phyloP scores from a whole-genome alignment of 2,329 filamentous ascomycete species.

The Magnaporthiopsis incrustans region DNA sequence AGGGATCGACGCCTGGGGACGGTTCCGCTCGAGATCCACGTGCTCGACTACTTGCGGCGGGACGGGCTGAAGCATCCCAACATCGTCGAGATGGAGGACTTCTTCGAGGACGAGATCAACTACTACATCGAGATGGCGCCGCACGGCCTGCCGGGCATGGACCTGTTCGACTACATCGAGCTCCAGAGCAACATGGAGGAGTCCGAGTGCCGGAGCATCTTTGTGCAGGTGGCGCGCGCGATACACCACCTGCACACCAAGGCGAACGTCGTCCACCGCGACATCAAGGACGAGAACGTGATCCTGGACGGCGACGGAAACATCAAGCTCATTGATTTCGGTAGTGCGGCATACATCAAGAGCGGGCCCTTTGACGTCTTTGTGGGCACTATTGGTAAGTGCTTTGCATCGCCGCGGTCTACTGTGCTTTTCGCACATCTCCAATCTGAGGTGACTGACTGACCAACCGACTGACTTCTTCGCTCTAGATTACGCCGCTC shows the following conservation, averaged over 20 bases:
- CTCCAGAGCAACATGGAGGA: slow-evolving; percentile 95
- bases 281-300: slow-evolving; percentile 99
- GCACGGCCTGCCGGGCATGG: slow-evolving; percentile 93
- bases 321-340: slow-evolving; percentile 97
- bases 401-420: not conserved
- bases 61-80: slow-evolving; percentile 61
- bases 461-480: slow-evolving; percentile 6
- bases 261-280: slow-evolving; percentile 86
- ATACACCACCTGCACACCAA: slow-evolving; percentile 87
- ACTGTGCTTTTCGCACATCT: slow-evolving; percentile 1
- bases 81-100: slow-evolving; percentile 65
- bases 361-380: slow-evolving; percentile 98
- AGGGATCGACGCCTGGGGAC: slow-evolving; percentile 87
- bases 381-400: slow-evolving; percentile 90
- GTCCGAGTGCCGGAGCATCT: slow-evolving; percentile 86
- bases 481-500: slow-evolving; percentile 81
- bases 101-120: slow-evolving; percentile 75
- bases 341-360: slow-evolving; percentile 96
- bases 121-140: slow-evolving; percentile 99
- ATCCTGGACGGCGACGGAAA: slow-evolving; percentile 90
- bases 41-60: slow-evolving; percentile 82
- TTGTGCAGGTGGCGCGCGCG: slow-evolving; percentile 83
- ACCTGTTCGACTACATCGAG: slow-evolving; percentile 98
- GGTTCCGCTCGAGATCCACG: slow-evolving; percentile 93
- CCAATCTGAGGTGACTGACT: too few species aligned